phyloP scores from a whole-genome alignment of 371 early-diverging fungal genomes.

The Apophysomyces trapeziformis region DNA sequence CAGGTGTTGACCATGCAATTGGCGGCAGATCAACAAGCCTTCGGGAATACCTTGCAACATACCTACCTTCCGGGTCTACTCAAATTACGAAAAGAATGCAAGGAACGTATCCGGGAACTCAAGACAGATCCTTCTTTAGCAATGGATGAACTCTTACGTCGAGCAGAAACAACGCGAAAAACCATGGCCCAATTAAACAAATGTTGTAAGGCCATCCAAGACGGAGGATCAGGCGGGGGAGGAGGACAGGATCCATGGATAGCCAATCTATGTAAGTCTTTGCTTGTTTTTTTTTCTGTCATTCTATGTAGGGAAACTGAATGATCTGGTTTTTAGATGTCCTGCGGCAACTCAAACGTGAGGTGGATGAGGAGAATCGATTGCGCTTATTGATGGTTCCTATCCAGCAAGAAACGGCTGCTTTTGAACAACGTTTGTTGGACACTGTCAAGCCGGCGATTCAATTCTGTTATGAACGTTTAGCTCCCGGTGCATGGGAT shows the following conservation, averaged over 20 bases:
- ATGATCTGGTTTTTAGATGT: slow-evolving; percentile 32
- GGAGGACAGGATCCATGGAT: slow-evolving; percentile 44
- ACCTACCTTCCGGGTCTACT: slow-evolving; percentile 28
- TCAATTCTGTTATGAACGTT: slow-evolving; percentile 26
- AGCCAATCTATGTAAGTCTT: slow-evolving; percentile 41
- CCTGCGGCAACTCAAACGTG: slow-evolving; percentile 44
- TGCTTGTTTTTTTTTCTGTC: too few species aligned
- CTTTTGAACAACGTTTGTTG: slow-evolving; percentile 29
- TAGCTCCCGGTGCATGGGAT: slow-evolving; percentile 27
- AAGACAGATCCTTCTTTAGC: slow-evolving; percentile 30
- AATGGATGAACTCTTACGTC: slow-evolving; percentile 41
- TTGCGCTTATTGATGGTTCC: slow-evolving; percentile 39
- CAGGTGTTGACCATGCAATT: slow-evolving; percentile 32
- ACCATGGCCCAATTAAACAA: slow-evolving; percentile 36
- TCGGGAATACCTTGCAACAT: slow-evolving; percentile 27
- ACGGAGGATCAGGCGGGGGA: slow-evolving; percentile 14
- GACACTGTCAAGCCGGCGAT: slow-evolving; percentile 30
- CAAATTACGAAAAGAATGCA: slow-evolving; percentile 35
- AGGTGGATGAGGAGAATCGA: slow-evolving; percentile 49
- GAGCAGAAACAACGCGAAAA: slow-evolving; percentile 42
- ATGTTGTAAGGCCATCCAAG: slow-evolving; percentile 28
- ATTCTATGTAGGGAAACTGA: neutral
- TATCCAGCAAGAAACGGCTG: slow-evolving; percentile 36
- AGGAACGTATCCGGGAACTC: slow-evolving; percentile 36
- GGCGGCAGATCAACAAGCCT: slow-evolving; percentile 35